Percentiles rank a stretch among this genome's conserved stretches.
Conservation (phyloP, 2,329 filamentous ascomycete genomes). For the Aspergillus transmontanensis region DNA sequence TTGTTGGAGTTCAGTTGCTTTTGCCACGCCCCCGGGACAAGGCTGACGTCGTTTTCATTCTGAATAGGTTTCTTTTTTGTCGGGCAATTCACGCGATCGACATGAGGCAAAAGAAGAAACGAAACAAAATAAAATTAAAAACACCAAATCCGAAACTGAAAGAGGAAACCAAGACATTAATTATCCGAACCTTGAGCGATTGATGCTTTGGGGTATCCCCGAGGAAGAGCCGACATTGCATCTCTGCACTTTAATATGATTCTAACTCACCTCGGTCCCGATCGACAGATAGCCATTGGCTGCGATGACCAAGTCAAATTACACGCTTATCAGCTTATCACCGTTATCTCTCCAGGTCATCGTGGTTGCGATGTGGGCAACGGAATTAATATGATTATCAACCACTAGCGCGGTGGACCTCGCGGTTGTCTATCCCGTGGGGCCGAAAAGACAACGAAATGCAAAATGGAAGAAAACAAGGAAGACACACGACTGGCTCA, state of each 20-base stretch:
- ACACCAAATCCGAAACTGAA: not conserved
- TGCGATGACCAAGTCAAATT: slow-evolving; percentile 34
- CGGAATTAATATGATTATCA: slow-evolving; percentile 14
- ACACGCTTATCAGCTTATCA: slow-evolving; percentile 31
- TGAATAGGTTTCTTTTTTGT: not conserved
- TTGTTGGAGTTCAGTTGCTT: slow-evolving; percentile 12
- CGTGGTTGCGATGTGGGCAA: slow-evolving; percentile 10
- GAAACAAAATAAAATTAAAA: not conserved
- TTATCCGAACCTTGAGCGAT: not conserved
- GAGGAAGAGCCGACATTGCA: not conserved
- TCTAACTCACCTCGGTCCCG: not conserved
- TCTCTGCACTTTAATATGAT: not conserved
- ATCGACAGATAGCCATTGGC: slow-evolving; percentile 12
- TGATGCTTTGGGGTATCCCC: not conserved
- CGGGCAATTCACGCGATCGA: not conserved
- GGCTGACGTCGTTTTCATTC: not conserved
- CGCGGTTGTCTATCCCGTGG: slow-evolving; percentile 19
- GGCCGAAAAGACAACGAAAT: slow-evolving; percentile 12
- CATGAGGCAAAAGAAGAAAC: not conserved
- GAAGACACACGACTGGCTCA: not conserved
- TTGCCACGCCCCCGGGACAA: slow-evolving; percentile 6
- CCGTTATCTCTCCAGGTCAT: slow-evolving; percentile 22
- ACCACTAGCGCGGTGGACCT: slow-evolving; percentile 21
- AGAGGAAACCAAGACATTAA: not conserved
- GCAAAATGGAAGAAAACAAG: not conserved